A percentile compares a stretch with the other conserved stretches of the same genome.
Evolutionary conservation across 306 rosid genomes (phyloP).

Genomic region (Ormosia emarginata): DNA sequence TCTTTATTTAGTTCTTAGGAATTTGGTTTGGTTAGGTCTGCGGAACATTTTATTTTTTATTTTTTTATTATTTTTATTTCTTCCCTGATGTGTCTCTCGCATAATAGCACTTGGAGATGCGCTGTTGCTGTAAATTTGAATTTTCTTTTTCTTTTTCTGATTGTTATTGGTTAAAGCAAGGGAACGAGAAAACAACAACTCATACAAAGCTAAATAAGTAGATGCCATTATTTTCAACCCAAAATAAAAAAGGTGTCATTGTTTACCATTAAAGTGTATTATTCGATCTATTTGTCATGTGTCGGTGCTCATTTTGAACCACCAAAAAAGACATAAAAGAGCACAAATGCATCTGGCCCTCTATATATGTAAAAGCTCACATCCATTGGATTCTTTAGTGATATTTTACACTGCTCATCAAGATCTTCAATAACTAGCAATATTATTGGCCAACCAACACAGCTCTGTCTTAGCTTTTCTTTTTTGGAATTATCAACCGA

Average conservation of each 20-base stretch:
- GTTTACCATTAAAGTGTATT: not conserved
- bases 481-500: not conserved
- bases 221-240: not conserved
- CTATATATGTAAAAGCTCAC: too few species aligned
- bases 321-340: not conserved
- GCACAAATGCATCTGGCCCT: not conserved
- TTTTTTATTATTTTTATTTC: too few species aligned
- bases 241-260: not conserved
- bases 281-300: not conserved
- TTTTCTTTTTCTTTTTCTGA: not conserved
- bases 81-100: not conserved
- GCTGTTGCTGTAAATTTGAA: not conserved
- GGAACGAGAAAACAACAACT: not conserved
- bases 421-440: not conserved
- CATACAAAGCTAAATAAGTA: constrained; percentile 19
- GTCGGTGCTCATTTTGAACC: not conserved
- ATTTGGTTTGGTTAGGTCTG: not conserved
- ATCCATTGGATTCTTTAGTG: not conserved
- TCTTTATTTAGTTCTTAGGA: not conserved
- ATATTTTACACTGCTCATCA: not conserved
- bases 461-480: not conserved
- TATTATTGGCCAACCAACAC: not conserved
- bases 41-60: not conserved
- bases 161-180: not conserved
- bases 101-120: not conserved